A percentile compares a stretch with the other conserved stretches of the same genome.
Evolutionary conservation across 352 stramenopile species (phyloP).

Genomic region (Pilasporangium apinafurcum): DNA sequence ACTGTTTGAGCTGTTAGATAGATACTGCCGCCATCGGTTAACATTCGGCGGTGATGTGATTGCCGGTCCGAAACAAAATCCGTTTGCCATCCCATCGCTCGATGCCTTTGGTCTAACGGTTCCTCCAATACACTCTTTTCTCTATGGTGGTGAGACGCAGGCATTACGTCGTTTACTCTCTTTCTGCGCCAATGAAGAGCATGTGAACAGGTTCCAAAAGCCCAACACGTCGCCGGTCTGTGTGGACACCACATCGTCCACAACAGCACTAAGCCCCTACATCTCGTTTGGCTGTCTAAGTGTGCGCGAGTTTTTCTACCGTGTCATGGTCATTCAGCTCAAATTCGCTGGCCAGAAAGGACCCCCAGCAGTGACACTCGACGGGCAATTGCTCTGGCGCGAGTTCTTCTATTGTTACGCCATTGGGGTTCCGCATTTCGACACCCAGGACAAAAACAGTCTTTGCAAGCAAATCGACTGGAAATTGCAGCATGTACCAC

Average conservation of each 20-base stretch:
- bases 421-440: constrained; percentile 67
- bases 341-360: constrained; percentile 81
- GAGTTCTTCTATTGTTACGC: constrained; percentile 92
- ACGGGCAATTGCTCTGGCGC: constrained; percentile 94
- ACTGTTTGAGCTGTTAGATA: constrained; percentile 20
- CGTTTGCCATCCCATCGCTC: constrained; percentile 37
- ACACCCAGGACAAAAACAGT: constrained; percentile 87
- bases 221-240: constrained; percentile 90
- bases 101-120: constrained; percentile 25
- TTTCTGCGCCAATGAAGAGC: constrained; percentile 58
- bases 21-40: constrained; percentile 13
- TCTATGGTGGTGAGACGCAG: constrained; percentile 48
- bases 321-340: constrained; percentile 81
- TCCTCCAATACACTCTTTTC: constrained; percentile 30
- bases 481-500: constrained; percentile 29
- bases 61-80: constrained; percentile 11
- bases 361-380: constrained; percentile 83
- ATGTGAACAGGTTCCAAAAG: constrained; percentile 93
- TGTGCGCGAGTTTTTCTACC: constrained; percentile 68
- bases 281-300: constrained; percentile 88
- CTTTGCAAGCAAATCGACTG: constrained; percentile 79
- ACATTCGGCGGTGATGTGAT: constrained; percentile 10
- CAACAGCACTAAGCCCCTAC: constrained; percentile 93
- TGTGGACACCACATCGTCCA: constrained; percentile 80
- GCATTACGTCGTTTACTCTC: constrained; percentile 40